Base-by-base conservation (phyloP, 192 early-diverging fungal genomes). In the Backusella macrospora region DNA sequence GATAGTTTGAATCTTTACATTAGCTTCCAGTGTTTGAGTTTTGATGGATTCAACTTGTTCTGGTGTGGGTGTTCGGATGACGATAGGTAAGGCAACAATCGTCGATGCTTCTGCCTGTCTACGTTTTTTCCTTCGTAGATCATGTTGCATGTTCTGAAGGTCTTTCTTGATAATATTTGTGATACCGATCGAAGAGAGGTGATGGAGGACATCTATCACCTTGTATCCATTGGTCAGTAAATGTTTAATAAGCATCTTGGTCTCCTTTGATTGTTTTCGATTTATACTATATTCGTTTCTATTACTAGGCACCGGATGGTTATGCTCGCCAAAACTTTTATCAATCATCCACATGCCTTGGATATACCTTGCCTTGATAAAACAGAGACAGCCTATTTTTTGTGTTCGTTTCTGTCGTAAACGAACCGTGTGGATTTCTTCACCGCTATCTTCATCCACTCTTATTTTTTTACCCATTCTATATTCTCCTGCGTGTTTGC, bases 101-200 rank as follows among this genome's bases (percentile, higher is more conserved):
- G 52, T 59, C 8, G 52, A 59, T 26, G 52, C 52, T 26, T 59
- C 52, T 59, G 52, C 21, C 5, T 59, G 52, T 26, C 26, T 59
- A 9, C 13, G 21, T 12, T 59, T 59, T 23, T 59, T 59, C 26
- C 52, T 26, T 26, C 52, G 6, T 59, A 59, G 26, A 26, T 59
- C 21, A 10, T 59, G 52, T 23, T 59, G 52, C 52, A 59, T 59
- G 12, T 59, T 59, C 21, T 59, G 21, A 59, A 59, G 10, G 18
- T 59, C 52, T 59, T 59, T 59, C 21, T 59, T 59, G 52, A 59
- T 59, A 4, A 59, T 59, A 12, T 59, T 59, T 23, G 52, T 59
- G 26, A 59, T 59, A 4, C 52, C 52, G 5, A 59, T 59, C 10
- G 52, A 23, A 23, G 52, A 59, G 0, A 59, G 10, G 9, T 59